Conservation (phyloP, 352 stramenopile genomes). For the Phytophthora fragariae region DNA sequence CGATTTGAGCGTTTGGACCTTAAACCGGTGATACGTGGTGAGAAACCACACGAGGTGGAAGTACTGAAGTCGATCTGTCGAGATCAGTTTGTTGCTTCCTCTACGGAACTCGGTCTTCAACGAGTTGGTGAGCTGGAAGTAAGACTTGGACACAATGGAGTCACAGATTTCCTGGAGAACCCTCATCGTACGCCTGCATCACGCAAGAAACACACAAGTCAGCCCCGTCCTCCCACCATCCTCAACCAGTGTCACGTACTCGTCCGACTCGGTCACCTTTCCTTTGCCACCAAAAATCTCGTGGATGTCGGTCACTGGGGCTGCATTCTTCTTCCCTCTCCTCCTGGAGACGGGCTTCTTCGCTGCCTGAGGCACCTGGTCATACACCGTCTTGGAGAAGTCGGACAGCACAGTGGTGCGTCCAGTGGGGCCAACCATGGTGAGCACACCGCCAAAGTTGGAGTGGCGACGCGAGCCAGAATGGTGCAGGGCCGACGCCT, state of each 20-base stretch:
- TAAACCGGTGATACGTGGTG: constrained; percentile 82
- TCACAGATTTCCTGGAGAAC: constrained; percentile 82
- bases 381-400: constrained; percentile 75
- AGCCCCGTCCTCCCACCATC: background rate
- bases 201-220: constrained; percentile 19
- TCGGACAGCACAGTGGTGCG: constrained; percentile 75
- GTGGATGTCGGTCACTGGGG: constrained; percentile 68
- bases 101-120: constrained; percentile 89
- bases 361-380: constrained; percentile 70
- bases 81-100: constrained; percentile 85
- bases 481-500: constrained; percentile 39
- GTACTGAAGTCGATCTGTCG: constrained; percentile 88
- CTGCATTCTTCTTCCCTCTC: constrained; percentile 53
- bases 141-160: constrained; percentile 77
- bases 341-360: constrained; percentile 70
- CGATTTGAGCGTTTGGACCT: constrained; percentile 76
- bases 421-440: constrained; percentile 75
- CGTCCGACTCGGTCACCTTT: constrained; percentile 66
- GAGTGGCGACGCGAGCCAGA: constrained; percentile 70
- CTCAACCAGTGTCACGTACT: constrained; percentile 37
- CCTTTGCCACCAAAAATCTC: constrained; percentile 81
- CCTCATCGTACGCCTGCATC: constrained; percentile 57
- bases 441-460: constrained; percentile 90
- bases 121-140: constrained; percentile 87
- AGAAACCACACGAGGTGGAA: constrained; percentile 90